Percentiles rank a stretch among this genome's conserved stretches.
phyloP scores from a whole-genome alignment of 1,284 basidiomycete species.

The Sparassis latifolia region DNA sequence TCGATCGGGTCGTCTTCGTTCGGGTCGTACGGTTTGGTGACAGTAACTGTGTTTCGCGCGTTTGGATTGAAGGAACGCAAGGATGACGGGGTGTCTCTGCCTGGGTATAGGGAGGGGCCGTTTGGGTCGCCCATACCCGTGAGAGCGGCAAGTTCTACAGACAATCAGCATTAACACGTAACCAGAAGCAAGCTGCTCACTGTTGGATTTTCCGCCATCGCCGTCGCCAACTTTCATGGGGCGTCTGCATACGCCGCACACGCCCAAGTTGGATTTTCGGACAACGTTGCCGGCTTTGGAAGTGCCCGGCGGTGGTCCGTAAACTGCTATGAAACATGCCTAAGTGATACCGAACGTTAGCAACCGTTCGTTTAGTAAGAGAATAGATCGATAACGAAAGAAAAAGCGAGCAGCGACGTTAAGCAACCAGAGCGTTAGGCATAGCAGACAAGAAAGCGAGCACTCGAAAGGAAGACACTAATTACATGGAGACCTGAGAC shows the following conservation, averaged over 20 bases:
- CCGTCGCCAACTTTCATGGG: conserved; percentile 92
- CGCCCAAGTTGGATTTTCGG: conserved; percentile 77
- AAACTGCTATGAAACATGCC: conserved; percentile 95
- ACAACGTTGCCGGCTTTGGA: conserved; percentile 42
- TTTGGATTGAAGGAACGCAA: conserved; percentile 15
- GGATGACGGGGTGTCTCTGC: conserved; percentile 51
- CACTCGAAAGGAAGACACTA: too few relatives aligned
- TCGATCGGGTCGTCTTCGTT: conserved; percentile 79
- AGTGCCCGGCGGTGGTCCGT: conserved; percentile 77
- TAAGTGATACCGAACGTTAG: conserved; percentile 21
- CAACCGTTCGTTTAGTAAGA: neutral
- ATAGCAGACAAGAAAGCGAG: too few relatives aligned
- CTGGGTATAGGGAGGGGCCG: conserved; percentile 53
- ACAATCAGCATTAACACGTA: neutral
- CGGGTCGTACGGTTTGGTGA: conserved; percentile 52
- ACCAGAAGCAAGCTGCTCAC: conserved; percentile 42
- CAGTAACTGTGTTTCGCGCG: conserved; percentile 31
- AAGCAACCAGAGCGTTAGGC: too few relatives aligned
- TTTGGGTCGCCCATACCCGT: conserved; percentile 78
- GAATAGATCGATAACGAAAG: conserved; percentile 1
- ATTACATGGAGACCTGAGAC: too few relatives aligned
- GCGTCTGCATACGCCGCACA: conserved; percentile 93
- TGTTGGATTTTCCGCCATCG: conserved; percentile 77
- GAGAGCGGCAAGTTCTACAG: conserved; percentile 75
- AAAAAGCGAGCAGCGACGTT: conserved; percentile 4